These are phyloP conservation scores for Fusarium penzigii DNA, from an alignment of 2,329 filamentous ascomycete species.

Conservation along the genomic window DNA sequence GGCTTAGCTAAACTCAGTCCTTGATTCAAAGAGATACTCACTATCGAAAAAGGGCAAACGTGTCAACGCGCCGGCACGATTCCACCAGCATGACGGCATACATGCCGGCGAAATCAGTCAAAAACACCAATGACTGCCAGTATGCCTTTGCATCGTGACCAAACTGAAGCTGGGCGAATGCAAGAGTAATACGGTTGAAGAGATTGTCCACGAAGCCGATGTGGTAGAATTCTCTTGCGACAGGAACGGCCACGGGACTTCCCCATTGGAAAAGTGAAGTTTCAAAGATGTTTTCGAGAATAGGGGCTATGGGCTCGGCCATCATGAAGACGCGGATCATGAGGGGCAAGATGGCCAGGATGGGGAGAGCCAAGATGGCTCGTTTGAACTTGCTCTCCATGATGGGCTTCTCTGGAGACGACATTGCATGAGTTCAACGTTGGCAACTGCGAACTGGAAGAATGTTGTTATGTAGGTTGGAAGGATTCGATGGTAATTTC, in stretches of 20 bases:
- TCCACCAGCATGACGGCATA: slow-evolving; percentile 30
- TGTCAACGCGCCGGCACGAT: slow-evolving; percentile 19
- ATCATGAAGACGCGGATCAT: slow-evolving; percentile 25
- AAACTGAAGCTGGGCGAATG: slow-evolving; percentile 29
- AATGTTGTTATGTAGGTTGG: too few species aligned
- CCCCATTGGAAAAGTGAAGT: slow-evolving; percentile 4
- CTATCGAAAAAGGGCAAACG: slow-evolving; percentile 21
- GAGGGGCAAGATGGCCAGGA: slow-evolving; percentile 18
- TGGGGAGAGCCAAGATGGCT: slow-evolving; percentile 20
- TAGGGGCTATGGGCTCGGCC: slow-evolving; percentile 15
- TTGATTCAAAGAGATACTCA: slow-evolving; percentile 7
- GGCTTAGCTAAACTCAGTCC: not conserved
- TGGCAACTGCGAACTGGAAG: too few species aligned
- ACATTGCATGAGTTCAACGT: not conserved
- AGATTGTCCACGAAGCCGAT: slow-evolving; percentile 22
- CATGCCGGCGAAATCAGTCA: slow-evolving; percentile 29
- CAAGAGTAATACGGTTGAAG: slow-evolving; percentile 17
- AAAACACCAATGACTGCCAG: slow-evolving; percentile 31
- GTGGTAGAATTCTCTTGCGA: slow-evolving; percentile 23
- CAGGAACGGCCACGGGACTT: slow-evolving; percentile 2
- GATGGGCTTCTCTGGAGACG: not conserved
- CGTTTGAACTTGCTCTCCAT: slow-evolving; percentile 10
- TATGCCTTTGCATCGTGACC: slow-evolving; percentile 20
- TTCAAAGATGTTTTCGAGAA: slow-evolving; percentile 9
- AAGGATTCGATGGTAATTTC: too few species aligned